Percentiles rank a stretch among this genome's conserved stretches.
These are phyloP conservation scores for Seminavis robusta DNA, from an alignment of 108 stramenopile genomes.

Conservation along the genomic window DNA sequence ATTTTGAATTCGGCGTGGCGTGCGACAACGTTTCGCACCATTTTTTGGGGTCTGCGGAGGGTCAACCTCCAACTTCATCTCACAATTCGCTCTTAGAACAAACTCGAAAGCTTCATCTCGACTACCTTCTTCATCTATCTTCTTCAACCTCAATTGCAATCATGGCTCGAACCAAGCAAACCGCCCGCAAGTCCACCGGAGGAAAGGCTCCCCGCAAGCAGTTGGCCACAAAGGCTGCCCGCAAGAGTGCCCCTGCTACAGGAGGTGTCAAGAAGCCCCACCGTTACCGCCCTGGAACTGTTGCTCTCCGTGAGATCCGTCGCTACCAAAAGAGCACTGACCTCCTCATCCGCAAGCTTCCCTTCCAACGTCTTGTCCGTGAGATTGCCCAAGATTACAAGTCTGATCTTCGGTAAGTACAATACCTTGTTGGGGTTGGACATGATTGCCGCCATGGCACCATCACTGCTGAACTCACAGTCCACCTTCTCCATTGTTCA, in stretches of 20 bases:
- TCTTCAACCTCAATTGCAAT: no score
- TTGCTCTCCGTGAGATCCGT: slow-evolving; percentile 94
- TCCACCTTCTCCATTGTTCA: no score
- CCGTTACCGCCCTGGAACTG: slow-evolving; percentile 76
- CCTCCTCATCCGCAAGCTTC: slow-evolving; percentile 93
- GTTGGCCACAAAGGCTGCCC: slow-evolving; percentile 91
- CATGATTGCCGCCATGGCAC: no score
- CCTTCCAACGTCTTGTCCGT: slow-evolving; percentile 91
- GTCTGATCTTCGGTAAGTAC: slow-evolving; percentile 88
- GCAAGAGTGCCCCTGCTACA: slow-evolving; percentile 75
- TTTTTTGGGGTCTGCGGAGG: no score
- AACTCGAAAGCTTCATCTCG: no score
- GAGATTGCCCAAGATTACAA: slow-evolving; percentile 87
- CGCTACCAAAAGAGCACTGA: slow-evolving; percentile 93
- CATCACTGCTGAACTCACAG: no score
- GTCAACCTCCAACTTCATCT: no score
- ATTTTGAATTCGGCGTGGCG: no score
- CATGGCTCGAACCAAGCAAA: slow-evolving; percentile 99
- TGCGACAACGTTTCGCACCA: no score
- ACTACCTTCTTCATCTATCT: no score
- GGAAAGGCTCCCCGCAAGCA: slow-evolving; percentile 97
- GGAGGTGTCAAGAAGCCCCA: slow-evolving; percentile 93
- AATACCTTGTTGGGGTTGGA: no score
- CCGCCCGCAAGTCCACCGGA: slow-evolving; percentile 97
- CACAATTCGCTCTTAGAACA: no score